Conservation (phyloP, 768 basidiomycete genomes). For the Clavulina sp. region DNA sequence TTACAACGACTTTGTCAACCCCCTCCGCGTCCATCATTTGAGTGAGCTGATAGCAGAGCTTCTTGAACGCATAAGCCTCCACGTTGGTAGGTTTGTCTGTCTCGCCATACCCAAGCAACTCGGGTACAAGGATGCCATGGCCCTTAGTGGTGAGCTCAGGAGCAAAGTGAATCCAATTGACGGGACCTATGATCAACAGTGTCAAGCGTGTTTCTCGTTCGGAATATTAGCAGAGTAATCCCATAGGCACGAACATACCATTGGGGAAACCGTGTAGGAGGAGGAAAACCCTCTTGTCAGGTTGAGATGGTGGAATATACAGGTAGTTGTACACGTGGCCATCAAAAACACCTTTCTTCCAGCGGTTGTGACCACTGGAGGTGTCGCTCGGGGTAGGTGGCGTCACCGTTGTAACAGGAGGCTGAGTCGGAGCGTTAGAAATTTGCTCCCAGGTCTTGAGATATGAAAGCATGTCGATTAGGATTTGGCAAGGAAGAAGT, state of each 20-base stretch:
- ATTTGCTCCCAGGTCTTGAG: no score
- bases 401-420: no score
- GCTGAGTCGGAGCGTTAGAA: no score
- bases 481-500: no score
- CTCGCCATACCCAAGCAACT: slow-evolving; percentile 41
- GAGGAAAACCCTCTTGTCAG: neutral
- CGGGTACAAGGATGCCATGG: slow-evolving; percentile 39
- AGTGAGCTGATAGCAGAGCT: slow-evolving; percentile 40
- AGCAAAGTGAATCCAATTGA: neutral
- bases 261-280: slow-evolving; percentile 1
- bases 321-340: neutral
- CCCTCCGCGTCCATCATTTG: slow-evolving; percentile 36
- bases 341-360: neutral
- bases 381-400: no score
- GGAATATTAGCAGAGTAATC: neutral
- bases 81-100: slow-evolving; percentile 41
- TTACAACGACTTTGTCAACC: slow-evolving; percentile 24
- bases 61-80: slow-evolving; percentile 40
- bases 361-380: neutral
- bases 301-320: neutral
- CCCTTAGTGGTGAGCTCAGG: slow-evolving; percentile 20
- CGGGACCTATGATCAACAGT: neutral
- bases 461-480: no score
- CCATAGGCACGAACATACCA: neutral
- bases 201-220: neutral